These are phyloP conservation scores for Chlorella vulgaris DNA, from an alignment of 139 green algal species.

Conservation along the genomic window DNA sequence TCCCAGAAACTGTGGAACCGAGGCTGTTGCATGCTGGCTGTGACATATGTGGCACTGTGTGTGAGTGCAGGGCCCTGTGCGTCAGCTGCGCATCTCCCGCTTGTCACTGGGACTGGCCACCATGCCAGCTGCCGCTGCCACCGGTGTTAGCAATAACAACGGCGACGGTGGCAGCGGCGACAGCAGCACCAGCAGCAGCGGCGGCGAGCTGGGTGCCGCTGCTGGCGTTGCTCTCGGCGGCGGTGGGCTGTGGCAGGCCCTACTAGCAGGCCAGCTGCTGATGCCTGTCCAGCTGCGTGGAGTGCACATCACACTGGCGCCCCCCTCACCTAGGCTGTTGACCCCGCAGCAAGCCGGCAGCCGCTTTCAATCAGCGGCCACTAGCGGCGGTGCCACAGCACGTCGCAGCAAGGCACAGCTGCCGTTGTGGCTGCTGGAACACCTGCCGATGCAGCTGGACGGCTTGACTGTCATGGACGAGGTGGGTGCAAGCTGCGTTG, in stretches of 20 bases:
- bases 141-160: not conserved
- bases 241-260: constrained; percentile 20
- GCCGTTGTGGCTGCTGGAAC: constrained; percentile 5
- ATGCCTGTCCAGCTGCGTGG: constrained; percentile 14
- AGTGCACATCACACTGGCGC: constrained; percentile 8
- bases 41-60: not conserved
- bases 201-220: not conserved
- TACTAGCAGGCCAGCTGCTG: constrained; percentile 14
- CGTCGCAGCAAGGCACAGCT: not conserved
- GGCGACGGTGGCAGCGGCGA: not conserved
- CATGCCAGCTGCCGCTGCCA: not conserved
- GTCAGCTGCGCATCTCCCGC: not conserved
- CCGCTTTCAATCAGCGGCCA: not conserved
- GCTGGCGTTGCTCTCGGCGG: no score
- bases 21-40: no score
- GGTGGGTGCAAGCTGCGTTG: constrained; percentile 1
- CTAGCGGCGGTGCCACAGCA: not conserved
- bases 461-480: constrained; percentile 8
- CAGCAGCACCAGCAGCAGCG: not conserved
- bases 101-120: not conserved
- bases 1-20: no score
- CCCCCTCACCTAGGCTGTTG: not conserved
- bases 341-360: not conserved
- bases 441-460: constrained; percentile 7
- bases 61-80: constrained; percentile 18